phyloP scores from a whole-genome alignment of 352 stramenopile species.

The Phytophthora cajani region DNA sequence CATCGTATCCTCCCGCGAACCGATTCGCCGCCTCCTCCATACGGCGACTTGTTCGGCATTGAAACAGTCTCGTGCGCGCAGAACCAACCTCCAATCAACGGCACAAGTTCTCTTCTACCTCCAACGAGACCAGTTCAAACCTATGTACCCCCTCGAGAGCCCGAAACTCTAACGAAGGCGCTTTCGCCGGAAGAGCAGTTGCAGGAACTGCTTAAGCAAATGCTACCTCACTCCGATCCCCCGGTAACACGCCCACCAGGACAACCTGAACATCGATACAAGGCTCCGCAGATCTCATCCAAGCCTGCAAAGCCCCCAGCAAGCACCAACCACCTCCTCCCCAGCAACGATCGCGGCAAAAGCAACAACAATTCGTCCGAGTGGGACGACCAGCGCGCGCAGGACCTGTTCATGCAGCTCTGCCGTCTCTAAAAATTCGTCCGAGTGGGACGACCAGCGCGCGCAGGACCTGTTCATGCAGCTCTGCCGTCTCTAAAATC shows the following conservation, averaged over 20 bases:
- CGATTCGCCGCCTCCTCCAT: conserved; percentile 51
- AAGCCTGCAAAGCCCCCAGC: conserved; percentile 13
- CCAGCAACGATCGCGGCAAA: neutral
- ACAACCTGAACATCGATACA: conserved; percentile 4
- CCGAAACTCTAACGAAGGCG: neutral
- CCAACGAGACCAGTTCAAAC: conserved; percentile 13
- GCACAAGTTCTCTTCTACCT: conserved; percentile 3
- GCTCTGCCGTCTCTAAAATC: conserved; percentile 49
- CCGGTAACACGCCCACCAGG: conserved; percentile 2
- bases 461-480: conserved; percentile 72
- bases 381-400: conserved; percentile 66
- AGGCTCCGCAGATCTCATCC: conserved; percentile 10
- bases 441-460: conserved; percentile 64
- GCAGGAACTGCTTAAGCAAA: conserved; percentile 58
- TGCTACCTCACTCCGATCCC: conserved; percentile 36
- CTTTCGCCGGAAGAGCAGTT: conserved; percentile 57
- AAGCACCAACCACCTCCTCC: conserved; percentile 1
- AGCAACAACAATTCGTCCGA: conserved; percentile 26
- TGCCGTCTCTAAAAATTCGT: conserved; percentile 37
- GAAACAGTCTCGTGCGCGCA: conserved; percentile 51
- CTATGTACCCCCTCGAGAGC: neutral
- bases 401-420: conserved; percentile 75
- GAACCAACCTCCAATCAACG: conserved; percentile 9
- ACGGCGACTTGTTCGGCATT: conserved; percentile 72
- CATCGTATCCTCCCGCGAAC: conserved; percentile 27